Percentiles rank a stretch among this genome's conserved stretches.
Conservation (phyloP, 352 stramenopile species). For the Phytophthora europaea region DNA sequence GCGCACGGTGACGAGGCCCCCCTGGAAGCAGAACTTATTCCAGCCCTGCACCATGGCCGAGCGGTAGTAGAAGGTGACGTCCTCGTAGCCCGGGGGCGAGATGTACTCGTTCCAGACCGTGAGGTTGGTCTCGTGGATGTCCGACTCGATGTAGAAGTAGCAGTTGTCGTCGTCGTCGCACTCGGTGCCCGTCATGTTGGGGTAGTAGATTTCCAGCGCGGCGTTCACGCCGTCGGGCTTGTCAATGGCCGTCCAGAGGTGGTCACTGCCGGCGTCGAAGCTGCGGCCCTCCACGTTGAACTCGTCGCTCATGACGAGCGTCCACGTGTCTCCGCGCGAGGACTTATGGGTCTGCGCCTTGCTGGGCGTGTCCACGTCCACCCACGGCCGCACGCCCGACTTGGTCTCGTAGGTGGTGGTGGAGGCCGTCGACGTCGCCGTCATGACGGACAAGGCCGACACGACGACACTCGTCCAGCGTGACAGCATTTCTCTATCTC, state of each 20-base stretch:
- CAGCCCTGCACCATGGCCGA: conserved; percentile 91
- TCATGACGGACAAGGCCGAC: conserved; percentile 1
- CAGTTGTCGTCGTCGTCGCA: conserved; percentile 62
- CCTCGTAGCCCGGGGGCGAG: conserved; percentile 59
- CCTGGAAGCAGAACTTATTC: conserved; percentile 96
- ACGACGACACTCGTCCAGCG: conserved; percentile 12
- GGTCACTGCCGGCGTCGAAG: conserved; percentile 95
- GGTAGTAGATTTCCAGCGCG: conserved; percentile 74
- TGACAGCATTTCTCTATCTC: conserved; percentile 7
- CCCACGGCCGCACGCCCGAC: conserved; percentile 59
- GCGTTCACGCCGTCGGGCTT: conserved; percentile 81
- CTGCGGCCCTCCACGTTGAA: conserved; percentile 45
- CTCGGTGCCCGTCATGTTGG: conserved; percentile 75
- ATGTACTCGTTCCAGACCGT: conserved; percentile 74
- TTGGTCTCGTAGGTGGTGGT: conserved; percentile 43
- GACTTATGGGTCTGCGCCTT: conserved; percentile 44
- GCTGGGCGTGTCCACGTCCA: conserved; percentile 59
- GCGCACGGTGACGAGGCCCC: conserved; percentile 90
- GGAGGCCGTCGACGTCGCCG: neutral
- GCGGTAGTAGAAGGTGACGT: conserved; percentile 53
- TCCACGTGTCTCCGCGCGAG: conserved; percentile 57
- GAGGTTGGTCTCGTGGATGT: conserved; percentile 52
- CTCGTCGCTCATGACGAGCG: conserved; percentile 64
- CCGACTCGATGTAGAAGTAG: conserved; percentile 74
- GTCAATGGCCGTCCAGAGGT: conserved; percentile 92